phyloP scores from a whole-genome alignment of 208 protist genomes.

The Wallacemonas sp. region DNA sequence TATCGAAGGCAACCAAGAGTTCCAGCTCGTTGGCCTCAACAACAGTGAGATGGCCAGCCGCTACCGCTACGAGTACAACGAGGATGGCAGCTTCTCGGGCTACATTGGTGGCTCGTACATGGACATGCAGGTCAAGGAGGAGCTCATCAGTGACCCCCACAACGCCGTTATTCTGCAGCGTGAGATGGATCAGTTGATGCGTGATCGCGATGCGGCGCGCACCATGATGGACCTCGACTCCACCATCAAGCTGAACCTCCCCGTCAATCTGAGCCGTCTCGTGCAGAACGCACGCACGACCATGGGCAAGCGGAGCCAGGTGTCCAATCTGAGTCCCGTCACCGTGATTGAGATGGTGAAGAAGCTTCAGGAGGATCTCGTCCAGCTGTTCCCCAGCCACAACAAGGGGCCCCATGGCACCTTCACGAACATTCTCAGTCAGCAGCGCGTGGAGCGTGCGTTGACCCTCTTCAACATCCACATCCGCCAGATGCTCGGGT shows the following conservation, averaged over 20 bases:
- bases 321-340: slow-evolving; percentile 93
- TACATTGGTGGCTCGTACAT: slow-evolving; percentile 85
- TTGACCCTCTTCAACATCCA: slow-evolving; percentile 95
- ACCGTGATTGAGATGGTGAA: slow-evolving; percentile 79
- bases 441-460: slow-evolving; percentile 94
- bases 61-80: slow-evolving; percentile 82
- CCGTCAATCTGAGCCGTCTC: slow-evolving; percentile 95
- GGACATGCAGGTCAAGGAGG: slow-evolving; percentile 83
- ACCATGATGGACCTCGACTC: slow-evolving; percentile 60
- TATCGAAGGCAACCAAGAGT: slow-evolving; percentile 94
- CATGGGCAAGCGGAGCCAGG: slow-evolving; percentile 86
- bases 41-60: slow-evolving; percentile 67
- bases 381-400: slow-evolving; percentile 81
- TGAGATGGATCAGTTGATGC: slow-evolving; percentile 91
- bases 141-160: slow-evolving; percentile 73
- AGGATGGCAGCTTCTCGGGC: slow-evolving; percentile 68
- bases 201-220: slow-evolving; percentile 78
- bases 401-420: slow-evolving; percentile 55
- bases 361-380: slow-evolving; percentile 74
- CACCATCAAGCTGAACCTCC: slow-evolving; percentile 75
- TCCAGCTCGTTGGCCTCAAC: slow-evolving; percentile 56
- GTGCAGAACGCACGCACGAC: slow-evolving; percentile 96
- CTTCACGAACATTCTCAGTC: slow-evolving; percentile 83
- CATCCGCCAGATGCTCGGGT: slow-evolving; percentile 91
- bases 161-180: slow-evolving; percentile 76